Conservation (phyloP, 345 rosid genomes). For the Sonneratia caseolaris region DNA sequence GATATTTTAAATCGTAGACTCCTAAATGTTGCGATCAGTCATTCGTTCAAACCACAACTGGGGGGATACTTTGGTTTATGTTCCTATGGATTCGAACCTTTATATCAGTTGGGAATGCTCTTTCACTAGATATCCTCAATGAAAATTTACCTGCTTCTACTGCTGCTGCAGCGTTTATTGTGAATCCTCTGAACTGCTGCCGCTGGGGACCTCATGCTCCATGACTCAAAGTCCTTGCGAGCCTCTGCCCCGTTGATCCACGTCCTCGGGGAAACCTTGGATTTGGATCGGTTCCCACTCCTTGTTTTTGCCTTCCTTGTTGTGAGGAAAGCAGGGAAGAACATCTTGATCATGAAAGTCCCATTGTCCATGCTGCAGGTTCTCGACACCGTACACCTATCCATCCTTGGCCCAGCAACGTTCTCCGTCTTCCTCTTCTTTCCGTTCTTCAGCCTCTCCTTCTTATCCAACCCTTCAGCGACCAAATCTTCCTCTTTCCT, state of each 20-base stretch:
- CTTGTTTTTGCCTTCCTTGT: slow-evolving; percentile 16
- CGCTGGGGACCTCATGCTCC: no score
- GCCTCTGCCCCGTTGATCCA: slow-evolving; percentile 16
- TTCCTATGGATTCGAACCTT: not conserved
- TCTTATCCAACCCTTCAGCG: slow-evolving; percentile 3
- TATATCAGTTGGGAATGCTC: no score
- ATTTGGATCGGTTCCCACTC: not conserved
- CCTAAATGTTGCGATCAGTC: slow-evolving; percentile 20
- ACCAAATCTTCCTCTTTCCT: slow-evolving; percentile 1
- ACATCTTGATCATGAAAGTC: slow-evolving; percentile 37
- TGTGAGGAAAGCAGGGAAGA: slow-evolving; percentile 23
- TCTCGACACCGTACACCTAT: slow-evolving; percentile 19
- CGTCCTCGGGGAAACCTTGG: slow-evolving; percentile 22
- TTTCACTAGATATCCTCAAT: no score
- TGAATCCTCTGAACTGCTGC: slow-evolving; percentile 7
- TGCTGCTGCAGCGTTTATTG: not conserved
- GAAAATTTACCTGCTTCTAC: not conserved
- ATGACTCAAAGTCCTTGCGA: not conserved
- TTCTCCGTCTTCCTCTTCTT: slow-evolving; percentile 8
- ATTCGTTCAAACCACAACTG: no score
- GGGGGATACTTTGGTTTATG: not conserved
- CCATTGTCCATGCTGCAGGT: slow-evolving; percentile 32
- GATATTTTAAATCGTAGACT: no score
- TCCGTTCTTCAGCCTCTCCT: slow-evolving; percentile 8
- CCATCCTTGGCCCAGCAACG: not conserved